These are phyloP conservation scores for Leptomonas pyrrhocoris DNA, from an alignment of 208 protist species.

Conservation along the genomic window DNA sequence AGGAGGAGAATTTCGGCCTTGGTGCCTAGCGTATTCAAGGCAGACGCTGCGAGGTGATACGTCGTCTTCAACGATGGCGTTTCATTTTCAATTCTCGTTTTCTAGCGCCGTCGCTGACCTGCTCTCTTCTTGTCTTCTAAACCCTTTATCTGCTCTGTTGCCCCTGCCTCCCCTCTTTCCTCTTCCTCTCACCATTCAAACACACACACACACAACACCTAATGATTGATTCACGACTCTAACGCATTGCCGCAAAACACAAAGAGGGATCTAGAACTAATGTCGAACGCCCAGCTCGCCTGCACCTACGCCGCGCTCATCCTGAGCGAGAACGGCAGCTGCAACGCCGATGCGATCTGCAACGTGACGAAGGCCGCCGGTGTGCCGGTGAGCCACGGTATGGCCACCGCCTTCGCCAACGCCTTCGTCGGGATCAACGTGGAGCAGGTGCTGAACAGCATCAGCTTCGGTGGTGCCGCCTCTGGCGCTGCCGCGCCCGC, in stretches of 20 bases:
- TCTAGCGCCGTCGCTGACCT: no score
- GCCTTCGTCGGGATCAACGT: constrained; percentile 66
- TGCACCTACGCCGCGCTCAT: constrained; percentile 95
- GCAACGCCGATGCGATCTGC: constrained; percentile 66
- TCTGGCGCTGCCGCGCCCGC: constrained; percentile 43
- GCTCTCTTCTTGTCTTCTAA: no score
- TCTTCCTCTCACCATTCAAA: constrained; percentile 10
- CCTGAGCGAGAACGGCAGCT: constrained; percentile 90
- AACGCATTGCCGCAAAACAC: neutral
- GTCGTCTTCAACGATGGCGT: no score
- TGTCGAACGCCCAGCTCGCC: constrained; percentile 84
- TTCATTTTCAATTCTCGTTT: no score
- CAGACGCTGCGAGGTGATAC: no score
- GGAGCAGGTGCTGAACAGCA: constrained; percentile 63
- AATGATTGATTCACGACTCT: no score
- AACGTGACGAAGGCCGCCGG: constrained; percentile 82
- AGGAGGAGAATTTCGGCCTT: no score
- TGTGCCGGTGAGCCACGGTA: constrained; percentile 72
- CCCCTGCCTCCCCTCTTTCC: constrained; percentile 3
- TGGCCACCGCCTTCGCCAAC: constrained; percentile 72
- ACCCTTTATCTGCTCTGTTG: neutral
- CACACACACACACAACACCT: constrained; percentile 3
- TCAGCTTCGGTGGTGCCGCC: constrained; percentile 71
- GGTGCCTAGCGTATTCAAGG: no score
- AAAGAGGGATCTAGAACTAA: constrained; percentile 4